Conservation (phyloP, 768 basidiomycete species). For the Agaricus bisporus region DNA sequence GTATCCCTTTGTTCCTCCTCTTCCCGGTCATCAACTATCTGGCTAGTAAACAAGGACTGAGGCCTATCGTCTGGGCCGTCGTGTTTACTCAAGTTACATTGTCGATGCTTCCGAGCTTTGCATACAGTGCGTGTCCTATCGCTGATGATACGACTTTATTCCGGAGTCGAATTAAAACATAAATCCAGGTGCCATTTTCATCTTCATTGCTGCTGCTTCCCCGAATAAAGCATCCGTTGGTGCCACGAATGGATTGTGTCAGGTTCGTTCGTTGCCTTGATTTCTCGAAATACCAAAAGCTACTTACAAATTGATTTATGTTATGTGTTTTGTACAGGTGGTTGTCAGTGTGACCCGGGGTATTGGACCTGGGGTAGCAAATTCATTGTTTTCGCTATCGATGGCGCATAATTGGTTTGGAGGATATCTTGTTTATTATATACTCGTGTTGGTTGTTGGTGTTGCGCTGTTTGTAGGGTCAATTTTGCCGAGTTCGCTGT, state of each 20-base stretch:
- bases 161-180: neutral
- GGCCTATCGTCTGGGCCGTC: conserved; percentile 40
- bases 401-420: conserved; percentile 45
- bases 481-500: conserved; percentile 7
- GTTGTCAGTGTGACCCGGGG: conserved; percentile 33
- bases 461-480: conserved; percentile 24
- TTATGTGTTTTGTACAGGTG: conserved; percentile 17
- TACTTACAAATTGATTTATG: neutral
- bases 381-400: conserved; percentile 65
- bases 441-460: conserved; percentile 24
- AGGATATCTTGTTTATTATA: conserved; percentile 52
- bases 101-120: conserved; percentile 43
- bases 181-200: conserved; percentile 56
- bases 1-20: conserved; percentile 45
- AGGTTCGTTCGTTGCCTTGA: conserved; percentile 23
- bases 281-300: neutral
- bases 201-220: conserved; percentile 59
- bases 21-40: conserved; percentile 60
- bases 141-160: neutral
- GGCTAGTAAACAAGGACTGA: conserved; percentile 44
- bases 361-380: conserved; percentile 52
- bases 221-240: conserved; percentile 65
- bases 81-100: conserved; percentile 44
- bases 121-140: conserved; percentile 43
- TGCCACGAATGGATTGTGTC: conserved; percentile 64